Conservation (phyloP, 176 grass and related monocot species). For the Phragmites australis region DNA sequence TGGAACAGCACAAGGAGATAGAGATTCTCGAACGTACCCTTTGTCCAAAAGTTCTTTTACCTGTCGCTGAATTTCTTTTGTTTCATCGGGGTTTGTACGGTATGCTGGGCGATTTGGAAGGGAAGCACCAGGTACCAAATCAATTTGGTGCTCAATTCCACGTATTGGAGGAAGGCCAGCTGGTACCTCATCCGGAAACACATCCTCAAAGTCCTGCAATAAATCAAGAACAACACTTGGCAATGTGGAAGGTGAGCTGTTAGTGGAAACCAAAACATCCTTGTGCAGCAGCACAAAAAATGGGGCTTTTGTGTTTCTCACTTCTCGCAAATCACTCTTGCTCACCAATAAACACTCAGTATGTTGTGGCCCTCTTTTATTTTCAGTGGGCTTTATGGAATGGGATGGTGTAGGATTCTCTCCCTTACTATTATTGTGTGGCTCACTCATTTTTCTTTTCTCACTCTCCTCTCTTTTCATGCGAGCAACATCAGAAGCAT, state of each 20-base stretch:
- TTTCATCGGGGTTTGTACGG: not conserved
- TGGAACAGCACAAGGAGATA: not conserved
- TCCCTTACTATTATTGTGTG: not conserved
- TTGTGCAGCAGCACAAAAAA: no score
- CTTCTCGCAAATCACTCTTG: not conserved
- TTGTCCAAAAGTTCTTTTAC: not conserved
- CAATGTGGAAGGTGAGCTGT: not conserved
- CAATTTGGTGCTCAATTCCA: constrained; percentile 11
- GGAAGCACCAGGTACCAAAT: not conserved
- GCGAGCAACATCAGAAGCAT: not conserved
- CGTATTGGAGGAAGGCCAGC: not conserved
- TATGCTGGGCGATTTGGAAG: constrained; percentile 13
- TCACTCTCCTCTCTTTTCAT: not conserved
- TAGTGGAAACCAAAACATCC: no score
- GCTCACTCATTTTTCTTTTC: not conserved
- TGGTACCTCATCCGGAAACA: not conserved
- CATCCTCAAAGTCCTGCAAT: not conserved
- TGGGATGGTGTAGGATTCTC: not conserved
- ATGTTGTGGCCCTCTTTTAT: not conserved
- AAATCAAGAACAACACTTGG: not conserved
- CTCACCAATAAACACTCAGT: not conserved
- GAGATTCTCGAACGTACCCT: not conserved
- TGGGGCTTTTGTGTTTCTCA: not conserved
- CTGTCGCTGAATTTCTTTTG: not conserved
- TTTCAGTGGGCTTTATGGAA: not conserved